Percentiles rank a stretch among this genome's conserved stretches.
These are phyloP conservation scores for Elsinoe batatas DNA, from an alignment of 2,329 filamentous ascomycete genomes.

Conservation along the genomic window DNA sequence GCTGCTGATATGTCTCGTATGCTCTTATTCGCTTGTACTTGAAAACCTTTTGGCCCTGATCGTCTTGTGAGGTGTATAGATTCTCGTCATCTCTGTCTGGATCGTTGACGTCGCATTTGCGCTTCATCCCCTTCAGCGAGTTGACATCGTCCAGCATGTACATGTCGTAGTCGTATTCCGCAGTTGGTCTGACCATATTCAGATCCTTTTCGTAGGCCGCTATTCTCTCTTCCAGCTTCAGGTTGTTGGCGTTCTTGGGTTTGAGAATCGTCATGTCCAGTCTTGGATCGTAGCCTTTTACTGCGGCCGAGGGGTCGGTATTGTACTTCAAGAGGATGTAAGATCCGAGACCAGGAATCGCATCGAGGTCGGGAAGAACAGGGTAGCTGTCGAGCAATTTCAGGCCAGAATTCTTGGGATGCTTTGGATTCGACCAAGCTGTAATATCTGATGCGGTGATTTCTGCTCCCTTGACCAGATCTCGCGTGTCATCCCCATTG, in stretches of 20 bases:
- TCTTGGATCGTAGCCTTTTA: conserved; percentile 45
- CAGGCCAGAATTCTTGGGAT: conserved; percentile 48
- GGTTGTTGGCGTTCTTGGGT: conserved; percentile 39
- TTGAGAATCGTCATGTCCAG: conserved; percentile 50
- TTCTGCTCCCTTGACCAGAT: conserved; percentile 44
- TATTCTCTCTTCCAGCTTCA: conserved; percentile 38
- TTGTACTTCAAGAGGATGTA: conserved; percentile 54
- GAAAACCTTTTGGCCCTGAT: conserved; percentile 33
- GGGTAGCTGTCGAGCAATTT: conserved; percentile 52
- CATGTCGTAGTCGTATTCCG: conserved; percentile 50
- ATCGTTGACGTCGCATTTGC: conserved; percentile 45
- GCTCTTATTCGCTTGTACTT: conserved; percentile 48
- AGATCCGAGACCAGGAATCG: conserved; percentile 47
- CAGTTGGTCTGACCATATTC: conserved; percentile 40
- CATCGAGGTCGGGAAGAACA: conserved; percentile 51
- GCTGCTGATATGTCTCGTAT: conserved; percentile 50
- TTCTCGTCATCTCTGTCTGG: conserved; percentile 44
- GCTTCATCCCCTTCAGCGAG: conserved; percentile 42
- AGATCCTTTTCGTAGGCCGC: conserved; percentile 42
- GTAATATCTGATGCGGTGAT: conserved; percentile 45
- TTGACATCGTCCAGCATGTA: conserved; percentile 44
- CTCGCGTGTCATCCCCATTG: conserved; percentile 54
- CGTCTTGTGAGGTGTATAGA: conserved; percentile 39
- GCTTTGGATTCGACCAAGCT: conserved; percentile 51
- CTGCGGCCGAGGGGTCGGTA: conserved; percentile 45